A percentile compares a stretch with the other conserved stretches of the same genome.
Conservation (phyloP, 208 protist genomes). For the Leishmania braziliensis region DNA sequence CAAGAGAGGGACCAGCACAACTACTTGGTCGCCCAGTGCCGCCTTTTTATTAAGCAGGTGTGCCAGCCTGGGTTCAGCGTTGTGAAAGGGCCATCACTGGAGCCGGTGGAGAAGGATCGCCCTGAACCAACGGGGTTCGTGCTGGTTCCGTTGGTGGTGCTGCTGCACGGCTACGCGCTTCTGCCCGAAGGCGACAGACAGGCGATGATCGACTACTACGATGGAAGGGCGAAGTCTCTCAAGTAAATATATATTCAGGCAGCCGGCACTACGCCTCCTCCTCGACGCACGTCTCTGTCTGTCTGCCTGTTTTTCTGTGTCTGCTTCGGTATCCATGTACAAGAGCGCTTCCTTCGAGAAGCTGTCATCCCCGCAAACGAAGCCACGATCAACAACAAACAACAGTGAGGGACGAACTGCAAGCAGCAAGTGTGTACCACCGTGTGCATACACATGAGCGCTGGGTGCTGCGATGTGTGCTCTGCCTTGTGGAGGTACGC, state of each 20-base stretch:
- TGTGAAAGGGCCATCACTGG: conserved; percentile 74
- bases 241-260: background rate
- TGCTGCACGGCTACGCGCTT: conserved; percentile 85
- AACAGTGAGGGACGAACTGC: background rate
- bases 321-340: background rate
- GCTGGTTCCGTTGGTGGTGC: conserved; percentile 67
- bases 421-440: background rate
- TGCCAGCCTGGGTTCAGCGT: conserved; percentile 85
- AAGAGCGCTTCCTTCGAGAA: background rate
- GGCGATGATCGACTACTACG: conserved; percentile 72
- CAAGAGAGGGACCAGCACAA: conserved; percentile 39
- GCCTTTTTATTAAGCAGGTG: conserved; percentile 73
- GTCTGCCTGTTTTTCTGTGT: background rate
- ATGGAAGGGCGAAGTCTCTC: conserved; percentile 30
- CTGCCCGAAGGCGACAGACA: conserved; percentile 64
- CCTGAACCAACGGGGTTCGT: conserved; percentile 81
- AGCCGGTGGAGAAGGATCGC: conserved; percentile 74
- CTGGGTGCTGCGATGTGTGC: background rate
- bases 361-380: background rate
- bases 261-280: background rate
- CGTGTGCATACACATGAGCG: background rate
- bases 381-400: background rate
- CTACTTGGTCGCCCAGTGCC: conserved; percentile 68
- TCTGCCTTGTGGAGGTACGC: background rate
- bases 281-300: background rate